Base-by-base conservation (phyloP, 1,284 basidiomycete species). In the Cutaneotrichosporon curvatum region DNA sequence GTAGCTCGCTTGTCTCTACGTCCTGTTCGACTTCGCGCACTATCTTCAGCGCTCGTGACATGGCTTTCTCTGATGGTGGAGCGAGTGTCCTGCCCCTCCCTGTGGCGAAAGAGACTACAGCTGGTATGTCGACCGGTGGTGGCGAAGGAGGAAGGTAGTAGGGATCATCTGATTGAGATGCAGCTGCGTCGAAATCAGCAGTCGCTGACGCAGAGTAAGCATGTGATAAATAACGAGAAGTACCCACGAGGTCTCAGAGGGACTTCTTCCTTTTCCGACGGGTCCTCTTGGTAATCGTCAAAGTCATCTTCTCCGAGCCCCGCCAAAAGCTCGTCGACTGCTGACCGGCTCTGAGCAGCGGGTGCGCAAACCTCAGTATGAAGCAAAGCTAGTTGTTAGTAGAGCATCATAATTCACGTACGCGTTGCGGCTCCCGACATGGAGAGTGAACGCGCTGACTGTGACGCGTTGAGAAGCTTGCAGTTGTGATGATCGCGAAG, bases 261-360 rank as follows among this genome's bases (percentile, higher is more conserved):
- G n/a, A n/a, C n/a, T n/a, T n/a, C n/a, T n/a, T n/a, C n/a, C 28
- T 30, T 30, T 30, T 8, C 28, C 9, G 9, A 14, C 28, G 28
- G 15, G 39, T 16, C 34, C 19, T 51, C 56, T 22, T 60, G 55
- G 31, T 54, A 46, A 18, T 51, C 52, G 40, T 65, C 62, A 46
- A 67, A 50, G 40, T 67, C 63, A 30, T 61, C 62, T 8, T 57
- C 58, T 9, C 50, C 59, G 4, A 68, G 54, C 15, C 63, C 63
- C 16, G 43, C 39, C 11, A 68, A 57, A 14, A 68, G 55, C 25
- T 60, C 59, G 19, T 34, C 32, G n/a, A 34, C 11, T 6, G 32
- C 32, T n/a, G 32, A 28, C 25, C 7, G 25, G 25, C n/a, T n/a
- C n/a, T n/a, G n/a, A n/a, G n/a, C n/a, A n/a, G n/a, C n/a, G n/a